Base-by-base conservation (phyloP, 257 asterid species). In the Capsicum rhomboideum region DNA sequence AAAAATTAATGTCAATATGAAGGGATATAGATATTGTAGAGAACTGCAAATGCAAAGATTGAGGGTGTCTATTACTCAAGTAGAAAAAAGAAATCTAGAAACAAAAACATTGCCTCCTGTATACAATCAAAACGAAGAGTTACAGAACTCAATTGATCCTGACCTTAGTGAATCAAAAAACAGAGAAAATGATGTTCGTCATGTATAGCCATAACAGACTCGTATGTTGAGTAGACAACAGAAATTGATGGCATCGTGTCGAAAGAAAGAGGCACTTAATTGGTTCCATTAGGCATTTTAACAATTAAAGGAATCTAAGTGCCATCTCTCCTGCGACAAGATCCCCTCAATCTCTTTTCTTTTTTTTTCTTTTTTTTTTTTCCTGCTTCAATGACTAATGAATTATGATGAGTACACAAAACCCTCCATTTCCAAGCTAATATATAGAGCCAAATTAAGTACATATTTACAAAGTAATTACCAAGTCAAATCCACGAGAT, bases 261-360 rank as follows among this genome's bases (percentile, higher is more conserved):
- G 72, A 17, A 80, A 42, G 83, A 42, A 11, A 23, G 72, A 46
- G 59, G 72, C 83, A 59, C 75, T 80, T 59, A 4, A 12, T n/a
- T 14, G 54, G 8, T 42, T 59, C 55, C 83, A 26, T 37, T 64
- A 4, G 44, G 42, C 56, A 12, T 74, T 72, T 8, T 46, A 44
- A 14, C 59, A 21, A 23, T 13, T 12, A 18, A 78, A 6, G n/a
- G 37, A 78, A 28, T 20, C 28, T 74, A 81, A 82, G 92, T 90
- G 89, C 79, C 92, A 86, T 85, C 92, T 90, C 85, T 85, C 88
- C 90, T 85, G 89, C 92, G 92, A 90, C 83, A 83, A 71, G 23
- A 75, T 67, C 6, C 82, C 67, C 64, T 26, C 67, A 31, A 84
- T 50, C 52, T 21, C 80, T 23, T 49, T 2, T 74, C 56, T 40